Conservation (phyloP, 331 rosid species). For the Quercus phellos region DNA sequence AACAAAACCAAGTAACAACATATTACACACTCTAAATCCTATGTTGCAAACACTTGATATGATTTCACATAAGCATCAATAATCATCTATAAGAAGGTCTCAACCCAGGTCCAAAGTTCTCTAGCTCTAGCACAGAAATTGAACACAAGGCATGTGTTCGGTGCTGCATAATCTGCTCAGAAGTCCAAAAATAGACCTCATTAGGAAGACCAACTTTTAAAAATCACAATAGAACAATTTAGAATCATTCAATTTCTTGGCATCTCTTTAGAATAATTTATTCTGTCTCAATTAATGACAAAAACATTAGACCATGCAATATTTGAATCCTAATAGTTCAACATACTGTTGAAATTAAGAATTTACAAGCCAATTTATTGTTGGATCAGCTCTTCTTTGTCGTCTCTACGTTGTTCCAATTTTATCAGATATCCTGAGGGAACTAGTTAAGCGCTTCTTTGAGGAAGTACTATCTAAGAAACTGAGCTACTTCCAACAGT, state of each 20-base stretch:
- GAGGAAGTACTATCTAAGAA: background rate
- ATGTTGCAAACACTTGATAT: background rate
- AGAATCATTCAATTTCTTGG: background rate
- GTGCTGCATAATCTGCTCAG: background rate
- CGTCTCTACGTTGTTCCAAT: too few relatives aligned
- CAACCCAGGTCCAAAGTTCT: background rate
- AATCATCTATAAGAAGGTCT: background rate
- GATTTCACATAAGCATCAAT: background rate
- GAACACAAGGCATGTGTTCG: background rate
- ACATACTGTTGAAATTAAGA: background rate
- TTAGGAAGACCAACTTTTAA: background rate
- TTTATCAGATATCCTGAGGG: too few relatives aligned
- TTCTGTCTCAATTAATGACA: background rate
- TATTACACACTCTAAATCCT: background rate
- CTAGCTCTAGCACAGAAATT: background rate
- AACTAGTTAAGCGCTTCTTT: background rate
- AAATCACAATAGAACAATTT: background rate
- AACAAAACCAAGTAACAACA: conserved; percentile 12
- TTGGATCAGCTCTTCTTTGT: background rate
- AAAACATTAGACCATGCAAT: background rate
- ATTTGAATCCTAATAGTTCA: background rate
- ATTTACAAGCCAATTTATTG: background rate
- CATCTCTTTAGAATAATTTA: background rate
- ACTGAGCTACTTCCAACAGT: background rate
- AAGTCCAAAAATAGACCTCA: background rate